Conservation (phyloP, 2,329 filamentous ascomycete genomes). For the Septoria petroselini region DNA sequence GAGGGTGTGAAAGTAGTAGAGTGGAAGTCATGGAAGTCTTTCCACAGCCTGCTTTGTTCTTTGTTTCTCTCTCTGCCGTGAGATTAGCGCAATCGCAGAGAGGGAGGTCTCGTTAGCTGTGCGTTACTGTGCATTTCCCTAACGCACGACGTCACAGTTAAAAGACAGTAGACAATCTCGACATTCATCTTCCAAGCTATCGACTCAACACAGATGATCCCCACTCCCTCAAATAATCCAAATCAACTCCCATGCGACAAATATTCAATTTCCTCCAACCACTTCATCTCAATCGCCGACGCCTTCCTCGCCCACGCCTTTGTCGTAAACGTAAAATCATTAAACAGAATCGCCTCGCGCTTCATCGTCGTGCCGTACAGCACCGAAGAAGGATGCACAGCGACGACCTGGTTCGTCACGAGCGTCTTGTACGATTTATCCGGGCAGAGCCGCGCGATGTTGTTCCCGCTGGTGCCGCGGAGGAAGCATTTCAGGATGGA, state of each 20-base stretch:
- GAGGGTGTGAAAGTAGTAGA: too few relatives aligned
- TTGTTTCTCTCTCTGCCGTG: too few relatives aligned
- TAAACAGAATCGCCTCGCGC: conserved; percentile 62
- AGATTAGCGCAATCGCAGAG: too few relatives aligned
- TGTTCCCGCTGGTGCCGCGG: conserved; percentile 57
- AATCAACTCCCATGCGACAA: neutral
- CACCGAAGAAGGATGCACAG: conserved; percentile 61
- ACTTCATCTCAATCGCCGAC: conserved; percentile 60
- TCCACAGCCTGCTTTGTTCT: too few relatives aligned
- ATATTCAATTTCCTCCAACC: conserved; percentile 53
- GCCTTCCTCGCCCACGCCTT: conserved; percentile 62
- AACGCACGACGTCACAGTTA: too few relatives aligned
- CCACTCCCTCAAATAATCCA: too few relatives aligned
- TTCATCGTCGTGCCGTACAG: conserved; percentile 57
- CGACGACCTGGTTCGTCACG: conserved; percentile 56
- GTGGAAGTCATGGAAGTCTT: too few relatives aligned
- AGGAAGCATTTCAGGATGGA: conserved; percentile 58
- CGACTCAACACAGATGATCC: too few relatives aligned
- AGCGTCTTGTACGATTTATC: conserved; percentile 47
- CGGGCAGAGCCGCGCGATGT: conserved; percentile 54
- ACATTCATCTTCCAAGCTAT: too few relatives aligned
- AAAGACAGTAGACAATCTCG: too few relatives aligned
- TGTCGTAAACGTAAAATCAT: conserved; percentile 64
- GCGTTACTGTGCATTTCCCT: too few relatives aligned
- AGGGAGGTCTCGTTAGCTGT: too few relatives aligned